phyloP scores from a whole-genome alignment of 2,329 filamentous ascomycete genomes.

The Ophiosphaerella korrae region DNA sequence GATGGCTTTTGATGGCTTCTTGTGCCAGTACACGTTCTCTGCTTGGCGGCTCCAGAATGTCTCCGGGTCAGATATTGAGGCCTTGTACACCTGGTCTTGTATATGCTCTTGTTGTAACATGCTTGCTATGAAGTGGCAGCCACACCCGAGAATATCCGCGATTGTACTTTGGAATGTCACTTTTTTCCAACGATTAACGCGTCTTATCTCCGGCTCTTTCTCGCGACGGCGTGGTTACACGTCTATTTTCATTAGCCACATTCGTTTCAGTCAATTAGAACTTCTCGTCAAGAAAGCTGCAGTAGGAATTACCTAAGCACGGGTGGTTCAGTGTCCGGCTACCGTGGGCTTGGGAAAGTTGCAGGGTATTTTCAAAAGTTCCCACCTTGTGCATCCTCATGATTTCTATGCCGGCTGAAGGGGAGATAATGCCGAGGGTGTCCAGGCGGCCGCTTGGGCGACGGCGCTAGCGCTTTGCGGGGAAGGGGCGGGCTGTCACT shows the following conservation, averaged over 20 bases:
- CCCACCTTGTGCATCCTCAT: no score
- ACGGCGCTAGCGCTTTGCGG: constrained; percentile 19
- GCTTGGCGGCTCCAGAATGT: constrained; percentile 79
- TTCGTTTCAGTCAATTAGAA: no score
- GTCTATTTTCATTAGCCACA: no score
- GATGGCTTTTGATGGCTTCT: constrained; percentile 69
- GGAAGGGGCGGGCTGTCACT: constrained; percentile 12
- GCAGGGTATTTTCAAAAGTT: not conserved
- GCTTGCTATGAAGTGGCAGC: no score
- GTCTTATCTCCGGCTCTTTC: no score
- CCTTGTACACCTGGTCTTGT: constrained; percentile 57
- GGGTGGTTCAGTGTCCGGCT: not conserved
- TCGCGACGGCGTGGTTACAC: no score
- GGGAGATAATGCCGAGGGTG: constrained; percentile 23
- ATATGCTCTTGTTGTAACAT: constrained; percentile 27
- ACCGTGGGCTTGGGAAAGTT: not conserved
- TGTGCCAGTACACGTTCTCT: constrained; percentile 79
- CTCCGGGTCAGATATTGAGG: constrained; percentile 71
- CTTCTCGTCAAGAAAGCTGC: not conserved
- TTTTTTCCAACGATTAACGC: no score
- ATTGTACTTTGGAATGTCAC: no score
- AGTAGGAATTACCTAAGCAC: not conserved
- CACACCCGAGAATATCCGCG: no score
- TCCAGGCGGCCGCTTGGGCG: constrained; percentile 6
- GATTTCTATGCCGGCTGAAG: constrained; percentile 7